These are phyloP conservation scores for Calocybe cyanea DNA, from an alignment of 768 basidiomycete species.

Conservation along the genomic window DNA sequence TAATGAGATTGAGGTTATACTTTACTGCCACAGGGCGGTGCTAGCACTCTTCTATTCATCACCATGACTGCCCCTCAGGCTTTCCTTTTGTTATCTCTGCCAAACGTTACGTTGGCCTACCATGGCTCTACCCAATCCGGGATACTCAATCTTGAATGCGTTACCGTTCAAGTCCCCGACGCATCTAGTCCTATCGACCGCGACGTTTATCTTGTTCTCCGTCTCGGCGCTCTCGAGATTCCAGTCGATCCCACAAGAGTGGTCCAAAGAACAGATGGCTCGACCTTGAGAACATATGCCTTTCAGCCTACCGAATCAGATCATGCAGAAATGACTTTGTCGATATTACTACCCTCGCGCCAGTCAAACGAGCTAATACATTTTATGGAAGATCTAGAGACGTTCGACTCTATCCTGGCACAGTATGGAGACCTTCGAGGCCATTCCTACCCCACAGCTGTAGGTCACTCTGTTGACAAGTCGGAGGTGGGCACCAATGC, in stretches of 20 bases:
- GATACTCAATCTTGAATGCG: conserved; percentile 54
- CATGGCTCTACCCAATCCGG: conserved; percentile 35
- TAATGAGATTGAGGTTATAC: conserved; percentile 5
- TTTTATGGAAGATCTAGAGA: conserved; percentile 52
- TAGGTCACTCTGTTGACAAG: conserved; percentile 1
- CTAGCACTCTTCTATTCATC: background rate
- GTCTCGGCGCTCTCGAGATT: conserved; percentile 50
- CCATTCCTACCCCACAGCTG: conserved; percentile 3
- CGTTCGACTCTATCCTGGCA: conserved; percentile 61
- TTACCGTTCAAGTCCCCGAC: conserved; percentile 44
- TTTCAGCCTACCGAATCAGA: conserved; percentile 38
- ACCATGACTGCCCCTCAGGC: conserved; percentile 32
- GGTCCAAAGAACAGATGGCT: conserved; percentile 35
- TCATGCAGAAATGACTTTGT: conserved; percentile 33
- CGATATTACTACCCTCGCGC: conserved; percentile 23
- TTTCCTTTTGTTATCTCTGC: conserved; percentile 52
- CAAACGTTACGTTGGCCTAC: conserved; percentile 39
- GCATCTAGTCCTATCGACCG: conserved; percentile 31
- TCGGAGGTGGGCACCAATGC: conserved; percentile 2
- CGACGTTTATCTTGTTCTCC: conserved; percentile 66
- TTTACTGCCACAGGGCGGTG: background rate
- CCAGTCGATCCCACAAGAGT: conserved; percentile 55
- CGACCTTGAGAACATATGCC: conserved; percentile 38
- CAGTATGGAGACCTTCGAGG: conserved; percentile 57
- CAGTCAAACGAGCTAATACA: conserved; percentile 24